Evolutionary conservation across 345 rosid genomes (phyloP).

Genomic region (Trapa incisa): DNA sequence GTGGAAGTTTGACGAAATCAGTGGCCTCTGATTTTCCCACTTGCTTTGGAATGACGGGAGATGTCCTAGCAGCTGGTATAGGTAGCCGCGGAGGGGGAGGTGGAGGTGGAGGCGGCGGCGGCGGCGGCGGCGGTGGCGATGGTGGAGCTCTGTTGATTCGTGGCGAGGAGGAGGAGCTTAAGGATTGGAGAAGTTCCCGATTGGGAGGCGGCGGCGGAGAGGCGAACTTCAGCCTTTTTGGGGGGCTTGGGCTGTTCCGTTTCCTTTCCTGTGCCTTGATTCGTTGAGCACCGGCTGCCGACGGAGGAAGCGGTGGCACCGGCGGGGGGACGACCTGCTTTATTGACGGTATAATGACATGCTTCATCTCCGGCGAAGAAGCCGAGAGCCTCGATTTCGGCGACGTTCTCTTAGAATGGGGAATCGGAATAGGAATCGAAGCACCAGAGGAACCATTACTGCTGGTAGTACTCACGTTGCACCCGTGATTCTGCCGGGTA

Average conservation of each 20-base stretch:
- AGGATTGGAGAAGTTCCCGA: constrained; percentile 61
- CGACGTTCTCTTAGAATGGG: constrained; percentile 76
- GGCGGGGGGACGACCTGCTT: constrained; percentile 29
- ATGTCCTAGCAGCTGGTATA: constrained; percentile 20
- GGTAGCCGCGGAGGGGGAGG: constrained; percentile 8
- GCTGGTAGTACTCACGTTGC: constrained; percentile 2
- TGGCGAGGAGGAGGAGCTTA: constrained; percentile 25
- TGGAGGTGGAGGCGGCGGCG: constrained; percentile 8
- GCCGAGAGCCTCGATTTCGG: constrained; percentile 48
- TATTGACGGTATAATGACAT: constrained; percentile 66
- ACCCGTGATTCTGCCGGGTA: constrained; percentile 17
- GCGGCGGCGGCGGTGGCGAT: constrained; percentile 40
- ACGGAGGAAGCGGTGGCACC: constrained; percentile 16
- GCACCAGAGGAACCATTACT: constrained; percentile 1
- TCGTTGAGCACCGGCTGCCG: not conserved
- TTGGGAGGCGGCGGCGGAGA: constrained; percentile 88
- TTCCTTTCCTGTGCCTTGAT: constrained; percentile 13
- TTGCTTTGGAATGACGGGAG: constrained; percentile 21
- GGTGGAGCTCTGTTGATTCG: constrained; percentile 30
- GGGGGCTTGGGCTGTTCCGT: constrained; percentile 10
- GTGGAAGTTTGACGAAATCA: constrained; percentile 18
- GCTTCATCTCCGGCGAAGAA: constrained; percentile 87
- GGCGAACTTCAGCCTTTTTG: constrained; percentile 54
- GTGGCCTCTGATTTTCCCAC: constrained; percentile 22
- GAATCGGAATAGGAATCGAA: constrained; percentile 34